Evolutionary conservation across 768 basidiomycete species (phyloP).

Genomic region (Psilocybe cyanescens): DNA sequence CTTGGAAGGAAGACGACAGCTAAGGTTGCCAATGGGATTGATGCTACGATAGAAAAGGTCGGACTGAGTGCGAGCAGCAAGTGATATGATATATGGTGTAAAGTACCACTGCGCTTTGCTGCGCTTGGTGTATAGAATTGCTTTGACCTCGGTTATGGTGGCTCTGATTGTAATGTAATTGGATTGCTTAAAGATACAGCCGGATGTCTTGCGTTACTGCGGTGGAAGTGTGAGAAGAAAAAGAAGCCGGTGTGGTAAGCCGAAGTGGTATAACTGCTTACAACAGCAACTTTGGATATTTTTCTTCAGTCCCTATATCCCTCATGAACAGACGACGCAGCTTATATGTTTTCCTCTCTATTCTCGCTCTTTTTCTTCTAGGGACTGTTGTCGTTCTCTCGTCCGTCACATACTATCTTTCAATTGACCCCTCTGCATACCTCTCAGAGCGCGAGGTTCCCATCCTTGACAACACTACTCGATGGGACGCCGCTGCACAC

Average conservation of each 20-base stretch:
- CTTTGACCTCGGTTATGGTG: too few relatives aligned
- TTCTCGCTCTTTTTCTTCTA: conserved; percentile 76
- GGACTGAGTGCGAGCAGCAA: conserved; percentile 9
- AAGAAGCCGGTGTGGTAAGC: background rate
- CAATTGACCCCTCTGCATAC: conserved; percentile 79
- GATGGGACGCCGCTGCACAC: conserved; percentile 67
- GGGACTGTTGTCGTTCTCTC: conserved; percentile 93
- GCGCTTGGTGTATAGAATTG: too few relatives aligned
- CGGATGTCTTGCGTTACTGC: background rate
- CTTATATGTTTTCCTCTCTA: conserved; percentile 45
- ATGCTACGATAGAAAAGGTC: conserved; percentile 29
- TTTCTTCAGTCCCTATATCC: conserved; percentile 10
- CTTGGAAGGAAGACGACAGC: conserved; percentile 49
- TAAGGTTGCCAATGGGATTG: conserved; percentile 35
- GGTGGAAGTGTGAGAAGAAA: background rate
- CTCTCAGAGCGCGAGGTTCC: conserved; percentile 80
- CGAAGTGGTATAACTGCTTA: background rate
- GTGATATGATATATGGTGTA: background rate
- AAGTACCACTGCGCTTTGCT: too few relatives aligned
- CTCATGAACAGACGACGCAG: conserved; percentile 50
- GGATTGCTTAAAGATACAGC: background rate
- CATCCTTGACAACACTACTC: conserved; percentile 52
- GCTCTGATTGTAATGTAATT: too few relatives aligned
- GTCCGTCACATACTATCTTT: conserved; percentile 88
- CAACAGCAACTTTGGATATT: background rate